Percentiles rank a stretch among this genome's conserved stretches.
Evolutionary conservation across 441 rosid species (phyloP).

Genomic region (Erodium moschatum): DNA sequence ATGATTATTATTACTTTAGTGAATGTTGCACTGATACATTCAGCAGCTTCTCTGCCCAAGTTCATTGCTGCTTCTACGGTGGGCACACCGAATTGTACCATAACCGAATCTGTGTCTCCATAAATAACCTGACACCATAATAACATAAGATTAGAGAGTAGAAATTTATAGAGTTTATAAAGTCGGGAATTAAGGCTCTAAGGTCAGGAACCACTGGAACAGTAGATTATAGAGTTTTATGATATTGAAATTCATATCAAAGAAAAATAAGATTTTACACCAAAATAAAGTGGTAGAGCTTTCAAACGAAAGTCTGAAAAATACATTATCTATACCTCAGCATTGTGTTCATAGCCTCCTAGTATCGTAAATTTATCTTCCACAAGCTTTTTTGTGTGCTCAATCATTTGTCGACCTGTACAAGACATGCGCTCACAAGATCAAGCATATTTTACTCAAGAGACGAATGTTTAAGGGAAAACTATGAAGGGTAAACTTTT

Average conservation of each 20-base stretch:
- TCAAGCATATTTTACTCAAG: constrained; percentile 19
- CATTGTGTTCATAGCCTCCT: constrained; percentile 76
- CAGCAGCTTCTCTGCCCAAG: constrained; percentile 95
- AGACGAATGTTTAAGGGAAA: constrained; percentile 7
- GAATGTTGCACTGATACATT: constrained; percentile 73
- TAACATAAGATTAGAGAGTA: no score
- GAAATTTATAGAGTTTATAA: no score
- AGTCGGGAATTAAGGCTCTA: no score
- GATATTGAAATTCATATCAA: no score
- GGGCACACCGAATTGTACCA: constrained; percentile 93
- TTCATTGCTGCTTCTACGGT: constrained; percentile 77
- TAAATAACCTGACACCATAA: constrained; percentile 71
- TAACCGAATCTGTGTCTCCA: constrained; percentile 98
- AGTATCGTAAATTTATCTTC: constrained; percentile 74
- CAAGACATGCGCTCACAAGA: constrained; percentile 29
- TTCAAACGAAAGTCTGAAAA: background rate
- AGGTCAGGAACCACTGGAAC: no score
- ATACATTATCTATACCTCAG: constrained; percentile 46
- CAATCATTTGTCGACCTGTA: constrained; percentile 96
- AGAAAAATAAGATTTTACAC: background rate
- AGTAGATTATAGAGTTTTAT: no score
- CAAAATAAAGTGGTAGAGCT: constrained; percentile 6
- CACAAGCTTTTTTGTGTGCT: constrained; percentile 81
- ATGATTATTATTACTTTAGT: constrained; percentile 38
- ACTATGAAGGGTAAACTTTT: constrained; percentile 12